Conservation (phyloP, 441 rosid species). For the Populus trichocarpa region DNA sequence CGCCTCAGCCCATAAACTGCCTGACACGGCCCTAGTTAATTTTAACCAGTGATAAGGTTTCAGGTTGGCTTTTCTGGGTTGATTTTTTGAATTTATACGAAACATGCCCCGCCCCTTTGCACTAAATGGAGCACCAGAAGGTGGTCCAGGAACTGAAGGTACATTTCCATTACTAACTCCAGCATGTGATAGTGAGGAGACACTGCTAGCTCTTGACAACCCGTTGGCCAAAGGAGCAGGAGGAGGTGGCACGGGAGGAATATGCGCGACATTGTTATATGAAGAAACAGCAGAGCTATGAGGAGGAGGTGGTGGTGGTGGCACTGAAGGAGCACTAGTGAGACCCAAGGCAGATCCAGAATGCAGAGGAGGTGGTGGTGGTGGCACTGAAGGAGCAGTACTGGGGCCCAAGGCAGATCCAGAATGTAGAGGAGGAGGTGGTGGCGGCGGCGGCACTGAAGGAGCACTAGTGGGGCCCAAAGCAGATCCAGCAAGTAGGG, state of each 20-base stretch:
- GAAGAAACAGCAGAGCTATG: not conserved
- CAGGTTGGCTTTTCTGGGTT: conserved; percentile 62
- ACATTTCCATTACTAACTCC: conserved; percentile 39
- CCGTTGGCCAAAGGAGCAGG: conserved; percentile 52
- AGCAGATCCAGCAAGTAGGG: conserved; percentile 28
- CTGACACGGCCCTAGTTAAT: conserved; percentile 85
- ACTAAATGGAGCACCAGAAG: conserved; percentile 38
- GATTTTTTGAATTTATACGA: conserved; percentile 48
- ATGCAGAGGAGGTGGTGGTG: conserved; percentile 28
- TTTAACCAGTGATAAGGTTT: conserved; percentile 98
- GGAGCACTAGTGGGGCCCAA: conserved; percentile 20
- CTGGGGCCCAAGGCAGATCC: conserved; percentile 10
- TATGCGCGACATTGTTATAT: conserved; percentile 14
- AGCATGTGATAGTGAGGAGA: conserved; percentile 32
- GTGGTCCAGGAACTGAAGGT: conserved; percentile 79
- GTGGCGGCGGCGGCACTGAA: conserved; percentile 33
- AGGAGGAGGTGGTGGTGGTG: conserved; percentile 36
- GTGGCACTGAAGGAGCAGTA: conserved; percentile 26
- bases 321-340: conserved; percentile 23
- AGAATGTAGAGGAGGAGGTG: conserved; percentile 30
- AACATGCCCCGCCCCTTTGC: conserved; percentile 55
- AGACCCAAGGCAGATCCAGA: conserved; percentile 11
- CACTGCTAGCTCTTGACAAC: conserved; percentile 21
- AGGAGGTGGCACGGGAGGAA: conserved; percentile 63
- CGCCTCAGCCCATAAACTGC: conserved; percentile 95